Percentiles rank a stretch among this genome's conserved stretches.
These are phyloP conservation scores for Cadophora sp. DNA, from an alignment of 2,329 filamentous ascomycete genomes.

Conservation along the genomic window DNA sequence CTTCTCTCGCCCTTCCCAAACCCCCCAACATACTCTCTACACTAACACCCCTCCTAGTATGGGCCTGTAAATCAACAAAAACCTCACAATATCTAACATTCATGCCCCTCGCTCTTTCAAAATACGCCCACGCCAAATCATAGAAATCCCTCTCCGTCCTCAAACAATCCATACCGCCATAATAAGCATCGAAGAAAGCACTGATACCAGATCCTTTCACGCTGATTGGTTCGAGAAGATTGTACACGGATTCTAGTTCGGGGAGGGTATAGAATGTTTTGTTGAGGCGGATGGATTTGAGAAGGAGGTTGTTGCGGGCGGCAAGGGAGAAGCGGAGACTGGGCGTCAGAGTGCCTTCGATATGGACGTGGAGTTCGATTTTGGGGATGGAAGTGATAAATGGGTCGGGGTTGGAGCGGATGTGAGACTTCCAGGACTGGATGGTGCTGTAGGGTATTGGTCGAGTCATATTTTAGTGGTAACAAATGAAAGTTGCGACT, in stretches of 20 bases:
- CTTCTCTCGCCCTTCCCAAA: conserved; percentile 62
- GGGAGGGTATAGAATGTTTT: conserved; percentile 29
- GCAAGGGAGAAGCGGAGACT: conserved; percentile 72
- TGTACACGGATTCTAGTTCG: conserved; percentile 28
- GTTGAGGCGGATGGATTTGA: conserved; percentile 19
- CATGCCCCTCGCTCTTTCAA: conserved; percentile 65
- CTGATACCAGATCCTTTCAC: conserved; percentile 19
- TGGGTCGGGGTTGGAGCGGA: conserved; percentile 38
- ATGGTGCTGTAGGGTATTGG: conserved; percentile 20
- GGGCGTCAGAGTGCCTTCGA: conserved; percentile 76
- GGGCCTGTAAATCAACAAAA: conserved; percentile 81
- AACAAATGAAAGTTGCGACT: background rate
- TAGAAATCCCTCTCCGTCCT: conserved; percentile 71
- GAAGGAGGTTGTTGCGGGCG: conserved; percentile 60
- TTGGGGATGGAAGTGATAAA: conserved; percentile 73
- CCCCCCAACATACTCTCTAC: conserved; percentile 69
- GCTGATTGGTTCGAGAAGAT: conserved; percentile 20
- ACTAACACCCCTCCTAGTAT: conserved; percentile 65
- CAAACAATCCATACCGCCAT: conserved; percentile 74
- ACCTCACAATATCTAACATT: conserved; percentile 75
- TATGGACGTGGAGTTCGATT: conserved; percentile 81
- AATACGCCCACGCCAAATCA: conserved; percentile 73
- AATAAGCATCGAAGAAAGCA: conserved; percentile 75
- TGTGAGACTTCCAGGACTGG: conserved; percentile 18
- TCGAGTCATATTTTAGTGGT: background rate